Evolutionary conservation across 495 filamentous ascomycete species (phyloP), one percentile per base, ranked within the genome.

Genomic region (Astrothelium subdiscretum): DNA sequence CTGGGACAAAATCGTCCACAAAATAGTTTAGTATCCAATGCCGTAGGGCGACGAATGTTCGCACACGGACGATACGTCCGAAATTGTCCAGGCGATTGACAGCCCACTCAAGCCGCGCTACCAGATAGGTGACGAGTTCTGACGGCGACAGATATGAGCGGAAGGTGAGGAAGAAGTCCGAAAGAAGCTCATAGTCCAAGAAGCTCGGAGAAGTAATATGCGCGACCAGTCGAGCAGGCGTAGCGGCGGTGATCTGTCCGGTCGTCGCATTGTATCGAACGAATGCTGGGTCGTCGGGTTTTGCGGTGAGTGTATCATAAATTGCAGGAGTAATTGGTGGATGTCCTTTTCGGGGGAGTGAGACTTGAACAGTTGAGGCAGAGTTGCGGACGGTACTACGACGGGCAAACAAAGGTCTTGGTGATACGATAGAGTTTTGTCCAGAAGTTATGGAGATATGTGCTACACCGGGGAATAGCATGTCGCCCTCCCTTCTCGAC

Each of bases 11-110:
- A 71, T 99, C 94, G 72, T 97, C 95, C 27, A 88, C 80, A 69
- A 97, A 97, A 70, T 97, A 99, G 69, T 99, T 99, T 65, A 99
- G 75, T 62, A 99, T 92, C 94, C 94, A 99, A 71, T 99, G 94
- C 64, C 94, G 87, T 38, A 97, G 80, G 27, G 95, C 94, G 26
- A 96, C 95, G 76, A 99, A 99, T 0, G 91, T 94, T 57, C 94
- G 86, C 57, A 99, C 95, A 58, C 90, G 82, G 22, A 99, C 95
- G 31, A 97, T 88, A 66, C 88, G 86, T 12, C 94, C 95, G 63
- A 86, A 85, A 68, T 97, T 90, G 68, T 95, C 90, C 38, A 81
- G 74, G 54, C 89, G 81, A 59, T 83, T 81, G 62, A 97, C 79
- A 1, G 95, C 94, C 92, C 92, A 97, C 67, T 86, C 80, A 44